These are phyloP conservation scores for Ustilago trichophora DNA, from an alignment of 1,284 basidiomycete species.

Conservation along the genomic window DNA sequence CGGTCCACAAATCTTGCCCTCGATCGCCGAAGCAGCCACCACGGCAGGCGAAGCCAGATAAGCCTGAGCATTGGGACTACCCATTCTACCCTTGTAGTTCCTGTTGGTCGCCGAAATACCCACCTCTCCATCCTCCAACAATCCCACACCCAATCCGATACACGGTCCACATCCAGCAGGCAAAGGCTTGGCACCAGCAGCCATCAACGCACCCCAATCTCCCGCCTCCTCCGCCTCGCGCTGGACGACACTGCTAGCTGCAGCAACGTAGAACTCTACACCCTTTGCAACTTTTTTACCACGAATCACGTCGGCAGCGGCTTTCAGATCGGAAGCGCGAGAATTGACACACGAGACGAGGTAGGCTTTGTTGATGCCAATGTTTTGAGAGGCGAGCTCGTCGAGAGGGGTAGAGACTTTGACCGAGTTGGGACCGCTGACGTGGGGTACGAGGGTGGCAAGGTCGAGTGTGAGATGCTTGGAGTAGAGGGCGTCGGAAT, in stretches of 20 bases:
- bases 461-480: constrained; percentile 92
- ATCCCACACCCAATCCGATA: constrained; percentile 91
- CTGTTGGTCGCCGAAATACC: constrained; percentile 98
- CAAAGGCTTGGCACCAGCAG: constrained; percentile 87
- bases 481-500: constrained; percentile 82
- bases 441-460: constrained; percentile 90
- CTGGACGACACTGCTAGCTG: constrained; percentile 90
- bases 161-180: constrained; percentile 98
- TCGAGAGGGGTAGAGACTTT: constrained; percentile 93
- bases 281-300: constrained; percentile 83
- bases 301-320: constrained; percentile 86
- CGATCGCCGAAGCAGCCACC: constrained; percentile 92
- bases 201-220: constrained; percentile 86
- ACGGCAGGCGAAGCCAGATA: constrained; percentile 96
- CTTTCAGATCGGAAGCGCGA: constrained; percentile 90
- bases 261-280: constrained; percentile 97
- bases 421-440: constrained; percentile 96
- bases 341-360: constrained; percentile 99
- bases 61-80: constrained; percentile 89
- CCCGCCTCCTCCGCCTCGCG: constrained; percentile 84
- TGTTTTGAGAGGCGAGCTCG: constrained; percentile 76
- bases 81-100: constrained; percentile 99
- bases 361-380: constrained; percentile 95
- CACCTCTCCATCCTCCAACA: constrained; percentile 91
- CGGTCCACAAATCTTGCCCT: constrained; percentile 89